These are phyloP conservation scores for Mucor circinelloides DNA, from an alignment of 371 early-diverging fungal species.

Conservation along the genomic window DNA sequence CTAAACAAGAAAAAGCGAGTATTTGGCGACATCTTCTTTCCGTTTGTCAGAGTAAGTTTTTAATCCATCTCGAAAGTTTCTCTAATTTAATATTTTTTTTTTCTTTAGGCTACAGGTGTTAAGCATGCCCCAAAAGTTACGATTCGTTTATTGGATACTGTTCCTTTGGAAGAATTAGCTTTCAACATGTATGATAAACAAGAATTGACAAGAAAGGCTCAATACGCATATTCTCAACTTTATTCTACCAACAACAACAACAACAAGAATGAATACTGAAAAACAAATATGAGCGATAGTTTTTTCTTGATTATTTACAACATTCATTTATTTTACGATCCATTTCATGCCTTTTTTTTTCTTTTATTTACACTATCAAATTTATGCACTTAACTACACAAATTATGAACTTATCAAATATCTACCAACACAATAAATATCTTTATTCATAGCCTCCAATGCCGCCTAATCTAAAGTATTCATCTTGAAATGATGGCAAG, in stretches of 20 bases:
- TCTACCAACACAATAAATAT: neutral
- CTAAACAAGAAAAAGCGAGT: slow-evolving; percentile 34
- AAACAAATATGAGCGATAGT: slow-evolving; percentile 1
- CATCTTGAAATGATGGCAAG: slow-evolving; percentile 26
- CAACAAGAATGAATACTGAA: slow-evolving; percentile 3
- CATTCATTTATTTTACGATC: neutral
- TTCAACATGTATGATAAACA: slow-evolving; percentile 46
- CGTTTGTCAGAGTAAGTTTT: slow-evolving; percentile 33
- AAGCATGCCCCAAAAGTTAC: slow-evolving; percentile 52
- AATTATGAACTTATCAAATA: neutral
- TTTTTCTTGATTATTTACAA: neutral
- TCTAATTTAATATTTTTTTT: neutral
- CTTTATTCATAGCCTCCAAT: slow-evolving; percentile 10
- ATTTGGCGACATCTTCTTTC: slow-evolving; percentile 39
- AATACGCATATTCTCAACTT: slow-evolving; percentile 12
- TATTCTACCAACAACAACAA: neutral
- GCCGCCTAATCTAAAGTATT: slow-evolving; percentile 39
- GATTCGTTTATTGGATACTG: slow-evolving; percentile 50
- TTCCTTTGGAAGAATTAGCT: slow-evolving; percentile 49
- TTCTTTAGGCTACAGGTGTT: slow-evolving; percentile 37
- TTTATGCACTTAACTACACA: neutral
- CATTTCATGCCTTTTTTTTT: neutral
- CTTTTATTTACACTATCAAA: neutral
- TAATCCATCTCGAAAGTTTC: too few relatives aligned
- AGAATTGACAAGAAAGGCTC: slow-evolving; percentile 20